These are phyloP conservation scores for Allium sativum DNA, from an alignment of 106 monocot species.

Conservation along the genomic window DNA sequence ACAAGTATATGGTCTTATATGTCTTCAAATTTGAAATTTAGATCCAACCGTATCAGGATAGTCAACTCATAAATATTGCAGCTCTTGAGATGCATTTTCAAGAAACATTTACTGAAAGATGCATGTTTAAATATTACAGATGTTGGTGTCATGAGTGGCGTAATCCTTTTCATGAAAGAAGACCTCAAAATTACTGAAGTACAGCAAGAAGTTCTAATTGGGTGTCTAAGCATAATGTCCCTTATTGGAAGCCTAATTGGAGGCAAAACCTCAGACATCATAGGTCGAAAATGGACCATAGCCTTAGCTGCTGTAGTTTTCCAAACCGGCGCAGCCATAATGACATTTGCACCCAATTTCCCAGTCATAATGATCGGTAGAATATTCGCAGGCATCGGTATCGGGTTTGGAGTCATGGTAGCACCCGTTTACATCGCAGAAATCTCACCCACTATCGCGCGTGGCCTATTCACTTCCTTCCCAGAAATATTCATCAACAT, in stretches of 20 bases:
- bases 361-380: constrained; percentile 67
- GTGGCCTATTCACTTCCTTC: constrained; percentile 85
- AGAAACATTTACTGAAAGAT: too few relatives aligned
- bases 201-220: constrained; percentile 81
- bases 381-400: constrained; percentile 75
- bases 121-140: constrained; percentile 27
- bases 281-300: constrained; percentile 99
- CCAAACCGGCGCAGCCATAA: constrained; percentile 69
- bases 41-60: too few relatives aligned
- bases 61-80: too few relatives aligned
- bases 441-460: constrained; percentile 69
- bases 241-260: constrained; percentile 77
- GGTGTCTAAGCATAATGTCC: constrained; percentile 76
- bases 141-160: constrained; percentile 99
- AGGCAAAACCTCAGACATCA: constrained; percentile 62
- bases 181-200: constrained; percentile 83
- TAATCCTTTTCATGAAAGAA: constrained; percentile 78
- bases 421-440: constrained; percentile 96
- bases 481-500: constrained; percentile 95
- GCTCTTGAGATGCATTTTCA: too few relatives aligned
- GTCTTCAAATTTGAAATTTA: too few relatives aligned
- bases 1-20: too few relatives aligned
- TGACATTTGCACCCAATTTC: constrained; percentile 77
- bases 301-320: constrained; percentile 75
- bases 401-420: constrained; percentile 88